These are phyloP conservation scores for Globisporangium parvum DNA, from an alignment of 352 stramenopile species.

Conservation along the genomic window DNA sequence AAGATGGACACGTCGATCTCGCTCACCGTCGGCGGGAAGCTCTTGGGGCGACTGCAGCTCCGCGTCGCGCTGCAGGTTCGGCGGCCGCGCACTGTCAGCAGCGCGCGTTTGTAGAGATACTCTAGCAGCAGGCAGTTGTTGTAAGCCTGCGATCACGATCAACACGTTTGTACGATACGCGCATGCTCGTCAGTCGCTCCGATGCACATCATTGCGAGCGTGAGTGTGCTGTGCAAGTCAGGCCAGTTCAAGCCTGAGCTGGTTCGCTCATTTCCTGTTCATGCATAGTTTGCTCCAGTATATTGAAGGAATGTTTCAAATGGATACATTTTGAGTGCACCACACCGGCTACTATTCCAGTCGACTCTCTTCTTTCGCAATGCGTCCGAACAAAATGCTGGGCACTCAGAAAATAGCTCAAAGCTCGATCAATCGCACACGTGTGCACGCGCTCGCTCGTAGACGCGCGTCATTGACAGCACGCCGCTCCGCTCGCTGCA, in stretches of 20 bases:
- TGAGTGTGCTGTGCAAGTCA: too few relatives aligned
- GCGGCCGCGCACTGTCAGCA: slow-evolving; percentile 1
- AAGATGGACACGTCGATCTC: slow-evolving; percentile 51
- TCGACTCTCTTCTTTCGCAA: too few relatives aligned
- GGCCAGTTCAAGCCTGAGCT: too few relatives aligned
- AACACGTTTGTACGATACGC: not conserved
- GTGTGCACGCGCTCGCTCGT: too few relatives aligned
- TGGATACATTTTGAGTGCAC: not conserved
- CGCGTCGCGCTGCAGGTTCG: slow-evolving; percentile 46
- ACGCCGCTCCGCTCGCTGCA: too few relatives aligned
- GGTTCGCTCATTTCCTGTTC: too few relatives aligned
- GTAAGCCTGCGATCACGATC: not conserved
- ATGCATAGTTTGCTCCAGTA: too few relatives aligned
- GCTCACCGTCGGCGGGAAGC: slow-evolving; percentile 53
- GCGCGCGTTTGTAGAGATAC: not conserved
- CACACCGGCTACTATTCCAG: not conserved
- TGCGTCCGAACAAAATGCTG: too few relatives aligned
- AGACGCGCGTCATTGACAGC: not conserved
- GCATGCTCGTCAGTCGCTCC: too few relatives aligned
- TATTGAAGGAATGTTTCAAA: not conserved
- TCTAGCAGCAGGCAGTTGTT: not conserved
- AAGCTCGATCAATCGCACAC: not conserved
- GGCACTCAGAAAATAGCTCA: not conserved
- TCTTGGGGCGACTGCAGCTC: slow-evolving; percentile 54
- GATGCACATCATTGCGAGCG: too few relatives aligned